Evolutionary conservation across 2,329 filamentous ascomycete species (phyloP).

Genomic region (Fusarium graminum): DNA sequence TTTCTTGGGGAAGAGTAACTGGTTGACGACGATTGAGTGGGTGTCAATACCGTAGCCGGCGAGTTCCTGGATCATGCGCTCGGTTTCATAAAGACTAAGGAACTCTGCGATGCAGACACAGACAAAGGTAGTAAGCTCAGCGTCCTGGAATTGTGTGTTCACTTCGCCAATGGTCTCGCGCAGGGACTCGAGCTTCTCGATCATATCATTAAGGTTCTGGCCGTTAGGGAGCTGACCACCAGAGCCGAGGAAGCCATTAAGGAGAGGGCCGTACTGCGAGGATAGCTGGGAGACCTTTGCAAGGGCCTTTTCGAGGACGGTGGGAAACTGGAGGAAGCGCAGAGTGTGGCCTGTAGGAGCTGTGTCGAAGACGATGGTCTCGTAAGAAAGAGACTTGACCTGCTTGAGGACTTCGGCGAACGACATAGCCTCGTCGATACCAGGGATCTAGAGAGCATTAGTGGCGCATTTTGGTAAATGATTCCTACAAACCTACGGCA

Average conservation of each 20-base stretch:
- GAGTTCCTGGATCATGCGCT: slow-evolving; percentile 99
- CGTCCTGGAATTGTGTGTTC: slow-evolving; percentile 98
- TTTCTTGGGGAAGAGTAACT: slow-evolving; percentile 91
- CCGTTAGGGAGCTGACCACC: slow-evolving; percentile 84
- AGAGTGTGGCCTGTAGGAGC: slow-evolving; percentile 98
- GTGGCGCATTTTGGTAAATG: background rate
- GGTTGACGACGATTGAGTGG: slow-evolving; percentile 97
- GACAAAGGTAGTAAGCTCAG: slow-evolving; percentile 94
- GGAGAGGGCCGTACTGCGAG: slow-evolving; percentile 92
- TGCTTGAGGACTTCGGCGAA: slow-evolving; percentile 99
- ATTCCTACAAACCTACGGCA: slow-evolving; percentile 70
- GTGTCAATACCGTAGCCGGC: slow-evolving; percentile 95
- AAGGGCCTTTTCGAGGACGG: slow-evolving; percentile 97
- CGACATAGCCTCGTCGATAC: slow-evolving; percentile 99
- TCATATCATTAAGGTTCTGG: slow-evolving; percentile 91
- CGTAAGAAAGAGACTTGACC: slow-evolving; percentile 98
- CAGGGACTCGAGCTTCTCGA: slow-evolving; percentile 93
- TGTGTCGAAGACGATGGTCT: slow-evolving; percentile 99
- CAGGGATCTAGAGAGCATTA: slow-evolving; percentile 77
- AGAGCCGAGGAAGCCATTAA: slow-evolving; percentile 90
- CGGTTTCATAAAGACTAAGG: slow-evolving; percentile 95
- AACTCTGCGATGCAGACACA: slow-evolving; percentile 99
- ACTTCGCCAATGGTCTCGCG: slow-evolving; percentile 95
- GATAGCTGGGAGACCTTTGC: slow-evolving; percentile 96
- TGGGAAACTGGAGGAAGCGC: slow-evolving; percentile 98